Evolutionary conservation across 805 yeast species (phyloP).

Genomic region (Maudiozyma pseudohumilis): DNA sequence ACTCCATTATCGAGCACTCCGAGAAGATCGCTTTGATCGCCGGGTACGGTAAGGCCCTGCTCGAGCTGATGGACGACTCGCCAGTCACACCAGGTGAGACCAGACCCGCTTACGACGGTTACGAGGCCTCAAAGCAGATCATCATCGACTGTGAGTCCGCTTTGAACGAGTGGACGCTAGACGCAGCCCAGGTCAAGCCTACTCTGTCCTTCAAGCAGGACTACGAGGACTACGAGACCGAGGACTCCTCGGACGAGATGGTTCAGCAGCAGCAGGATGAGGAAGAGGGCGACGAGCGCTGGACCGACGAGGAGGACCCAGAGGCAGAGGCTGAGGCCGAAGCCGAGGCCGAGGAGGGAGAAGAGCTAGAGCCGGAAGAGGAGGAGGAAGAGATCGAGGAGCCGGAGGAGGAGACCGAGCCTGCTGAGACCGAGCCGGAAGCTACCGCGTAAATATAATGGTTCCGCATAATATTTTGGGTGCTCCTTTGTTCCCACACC

Average conservation of each 20-base stretch:
- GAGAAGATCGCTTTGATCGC: constrained; percentile 81
- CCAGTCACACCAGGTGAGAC: constrained; percentile 91
- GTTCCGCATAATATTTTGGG: background rate
- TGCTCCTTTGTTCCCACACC: background rate
- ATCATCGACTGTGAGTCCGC: constrained; percentile 80
- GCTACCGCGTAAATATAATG: background rate
- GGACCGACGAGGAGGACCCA: constrained; percentile 7
- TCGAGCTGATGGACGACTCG: constrained; percentile 73
- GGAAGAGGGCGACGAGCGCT: constrained; percentile 11
- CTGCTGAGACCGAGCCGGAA: too few species aligned
- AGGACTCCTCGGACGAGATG: constrained; percentile 37
- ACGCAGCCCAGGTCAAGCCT: constrained; percentile 73
- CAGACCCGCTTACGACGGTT: constrained; percentile 81
- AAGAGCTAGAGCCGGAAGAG: background rate
- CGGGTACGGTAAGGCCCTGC: constrained; percentile 79
- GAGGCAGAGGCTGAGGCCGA: constrained; percentile 2
- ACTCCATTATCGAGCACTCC: constrained; percentile 74
- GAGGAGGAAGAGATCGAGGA: background rate
- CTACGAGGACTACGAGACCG: constrained; percentile 40
- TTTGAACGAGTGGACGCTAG: constrained; percentile 75
- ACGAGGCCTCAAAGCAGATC: constrained; percentile 80
- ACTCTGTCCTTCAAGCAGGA: constrained; percentile 56
- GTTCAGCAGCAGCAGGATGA: constrained; percentile 35
- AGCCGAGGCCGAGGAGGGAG: background rate
- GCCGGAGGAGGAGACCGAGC: background rate